These are phyloP conservation scores for Fusarium sp. DNA, from an alignment of 2,329 filamentous ascomycete genomes.

Conservation along the genomic window DNA sequence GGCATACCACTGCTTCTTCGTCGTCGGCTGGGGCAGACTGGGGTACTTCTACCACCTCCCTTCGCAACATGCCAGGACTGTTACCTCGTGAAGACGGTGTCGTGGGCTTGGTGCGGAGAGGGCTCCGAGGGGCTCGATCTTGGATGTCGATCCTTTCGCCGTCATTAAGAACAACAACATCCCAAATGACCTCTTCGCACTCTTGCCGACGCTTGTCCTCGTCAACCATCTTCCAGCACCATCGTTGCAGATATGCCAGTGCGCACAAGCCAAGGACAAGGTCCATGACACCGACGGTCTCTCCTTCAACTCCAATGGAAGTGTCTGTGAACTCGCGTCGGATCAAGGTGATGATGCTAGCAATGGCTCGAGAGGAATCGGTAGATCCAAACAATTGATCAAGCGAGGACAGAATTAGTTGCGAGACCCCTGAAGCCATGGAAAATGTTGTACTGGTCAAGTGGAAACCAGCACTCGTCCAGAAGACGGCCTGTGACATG, in stretches of 20 bases:
- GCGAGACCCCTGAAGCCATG: conserved; percentile 65
- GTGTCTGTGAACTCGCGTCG: conserved; percentile 73
- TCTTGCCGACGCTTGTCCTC: conserved; percentile 59
- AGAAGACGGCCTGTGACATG: conserved; percentile 69
- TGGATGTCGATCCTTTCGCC: conserved; percentile 67
- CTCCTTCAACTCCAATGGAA: conserved; percentile 67
- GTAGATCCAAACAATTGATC: conserved; percentile 75
- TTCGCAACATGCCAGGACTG: neutral
- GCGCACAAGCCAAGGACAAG: conserved; percentile 70
- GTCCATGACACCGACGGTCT: conserved; percentile 69
- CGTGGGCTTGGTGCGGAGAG: conserved; percentile 3
- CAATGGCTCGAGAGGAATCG: conserved; percentile 75
- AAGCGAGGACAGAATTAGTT: conserved; percentile 67
- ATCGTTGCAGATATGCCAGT: conserved; percentile 69
- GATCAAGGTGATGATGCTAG: conserved; percentile 72
- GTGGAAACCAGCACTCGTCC: conserved; percentile 70
- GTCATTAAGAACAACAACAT: conserved; percentile 71
- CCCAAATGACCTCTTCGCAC: conserved; percentile 71
- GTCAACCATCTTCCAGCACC: conserved; percentile 62
- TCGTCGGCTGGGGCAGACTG: conserved; percentile 35
- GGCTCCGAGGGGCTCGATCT: conserved; percentile 11
- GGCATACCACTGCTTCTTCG: conserved; percentile 55
- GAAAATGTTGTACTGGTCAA: conserved; percentile 66
- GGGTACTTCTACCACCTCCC: neutral
- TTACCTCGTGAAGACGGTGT: neutral